phyloP scores from a whole-genome alignment of 2,329 filamentous ascomycete species.

The Aureobasidium sp. region DNA sequence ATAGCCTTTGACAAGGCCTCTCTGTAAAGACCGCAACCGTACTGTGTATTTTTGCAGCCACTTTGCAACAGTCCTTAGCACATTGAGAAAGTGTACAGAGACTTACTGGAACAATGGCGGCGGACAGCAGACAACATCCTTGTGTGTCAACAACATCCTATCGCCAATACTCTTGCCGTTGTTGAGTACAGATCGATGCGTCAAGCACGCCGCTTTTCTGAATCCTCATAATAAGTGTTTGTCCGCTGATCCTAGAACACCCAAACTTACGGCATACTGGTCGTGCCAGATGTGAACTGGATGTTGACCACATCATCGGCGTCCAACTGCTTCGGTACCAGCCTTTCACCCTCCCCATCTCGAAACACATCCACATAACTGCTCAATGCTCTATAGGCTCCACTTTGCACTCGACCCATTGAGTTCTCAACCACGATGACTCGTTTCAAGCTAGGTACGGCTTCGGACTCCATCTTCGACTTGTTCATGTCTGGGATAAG shows the following conservation, averaged over 20 bases:
- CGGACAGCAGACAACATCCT: slow-evolving; percentile 62
- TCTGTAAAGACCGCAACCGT: too few species aligned
- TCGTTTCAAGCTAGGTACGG: slow-evolving; percentile 61
- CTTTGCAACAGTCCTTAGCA: too few species aligned
- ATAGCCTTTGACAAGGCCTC: too few species aligned
- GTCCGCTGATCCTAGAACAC: not conserved
- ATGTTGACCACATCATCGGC: slow-evolving; percentile 79
- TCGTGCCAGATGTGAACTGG: slow-evolving; percentile 96
- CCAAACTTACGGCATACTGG: slow-evolving; percentile 51
- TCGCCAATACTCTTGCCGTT: slow-evolving; percentile 80
- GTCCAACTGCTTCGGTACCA: slow-evolving; percentile 45
- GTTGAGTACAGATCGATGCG: slow-evolving; percentile 81
- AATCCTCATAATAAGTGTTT: not conserved
- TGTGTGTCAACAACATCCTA: slow-evolving; percentile 69
- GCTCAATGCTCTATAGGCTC: slow-evolving; percentile 36
- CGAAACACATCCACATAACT: slow-evolving; percentile 41
- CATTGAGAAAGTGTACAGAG: too few species aligned
- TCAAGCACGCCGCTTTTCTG: slow-evolving; percentile 80
- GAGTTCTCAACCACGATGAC: slow-evolving; percentile 79
- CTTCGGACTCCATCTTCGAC: slow-evolving; percentile 43
- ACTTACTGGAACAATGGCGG: slow-evolving; percentile 47
- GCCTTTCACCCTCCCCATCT: slow-evolving; percentile 32
- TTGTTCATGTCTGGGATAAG: slow-evolving; percentile 44
- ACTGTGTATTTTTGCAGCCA: too few species aligned
- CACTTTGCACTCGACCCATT: slow-evolving; percentile 43